A percentile compares a stretch with the other conserved stretches of the same genome.
Evolutionary conservation across 345 rosid genomes (phyloP).

Genomic region (Odontarrhena argentea): DNA sequence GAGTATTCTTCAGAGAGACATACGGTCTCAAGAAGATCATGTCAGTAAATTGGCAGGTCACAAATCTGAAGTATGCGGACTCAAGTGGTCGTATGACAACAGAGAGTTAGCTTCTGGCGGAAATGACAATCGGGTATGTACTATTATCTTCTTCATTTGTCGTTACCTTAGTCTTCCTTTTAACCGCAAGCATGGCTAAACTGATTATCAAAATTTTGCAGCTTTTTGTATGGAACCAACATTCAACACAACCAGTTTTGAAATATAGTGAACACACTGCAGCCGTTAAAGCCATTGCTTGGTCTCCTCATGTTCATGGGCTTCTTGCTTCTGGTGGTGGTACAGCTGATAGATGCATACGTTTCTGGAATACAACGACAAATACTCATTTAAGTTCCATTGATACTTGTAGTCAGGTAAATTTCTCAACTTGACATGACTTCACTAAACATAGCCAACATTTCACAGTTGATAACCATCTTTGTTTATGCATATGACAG

Average conservation of each 20-base stretch:
- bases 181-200: background rate
- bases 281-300: constrained; percentile 98
- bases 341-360: constrained; percentile 92
- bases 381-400: constrained; percentile 88
- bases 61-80: constrained; percentile 97
- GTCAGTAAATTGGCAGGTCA: constrained; percentile 91
- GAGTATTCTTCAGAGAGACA: constrained; percentile 87
- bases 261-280: constrained; percentile 95
- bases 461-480: background rate
- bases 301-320: constrained; percentile 99
- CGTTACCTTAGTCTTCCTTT: constrained; percentile 23
- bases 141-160: constrained; percentile 13
- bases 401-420: constrained; percentile 97
- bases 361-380: constrained; percentile 96
- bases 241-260: constrained; percentile 84
- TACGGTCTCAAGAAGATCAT: constrained; percentile 77
- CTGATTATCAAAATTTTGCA: constrained; percentile 43
- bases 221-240: constrained; percentile 99
- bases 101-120: constrained; percentile 98
- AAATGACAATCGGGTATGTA: constrained; percentile 84
- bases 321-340: constrained; percentile 99
- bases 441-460: background rate
- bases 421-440: constrained; percentile 25
- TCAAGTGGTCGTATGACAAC: constrained; percentile 97
- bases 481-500: constrained; percentile 45